Conservation (phyloP, 2,329 filamentous ascomycete genomes). For the Sporothrix humicola region DNA sequence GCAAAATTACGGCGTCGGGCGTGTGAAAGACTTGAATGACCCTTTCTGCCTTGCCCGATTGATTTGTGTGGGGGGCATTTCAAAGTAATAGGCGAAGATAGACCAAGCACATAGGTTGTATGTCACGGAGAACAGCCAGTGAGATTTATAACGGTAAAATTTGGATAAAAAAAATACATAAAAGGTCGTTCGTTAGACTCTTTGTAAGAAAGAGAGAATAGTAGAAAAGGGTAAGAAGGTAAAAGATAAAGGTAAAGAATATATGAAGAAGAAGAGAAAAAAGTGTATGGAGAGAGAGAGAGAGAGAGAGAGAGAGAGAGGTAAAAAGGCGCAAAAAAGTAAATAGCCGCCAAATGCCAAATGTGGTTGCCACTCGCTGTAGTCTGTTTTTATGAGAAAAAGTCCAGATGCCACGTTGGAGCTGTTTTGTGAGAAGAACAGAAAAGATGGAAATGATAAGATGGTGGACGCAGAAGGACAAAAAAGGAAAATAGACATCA, state of each 20-base stretch:
- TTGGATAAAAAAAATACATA: constrained; percentile 28
- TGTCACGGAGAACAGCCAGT: too few relatives aligned
- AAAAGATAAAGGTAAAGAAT: neutral
- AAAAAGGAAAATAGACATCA: constrained; percentile 2
- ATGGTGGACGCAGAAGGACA: constrained; percentile 1
- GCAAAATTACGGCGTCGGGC: too few relatives aligned
- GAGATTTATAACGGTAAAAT: neutral
- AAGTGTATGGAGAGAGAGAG: neutral
- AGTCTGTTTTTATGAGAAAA: neutral
- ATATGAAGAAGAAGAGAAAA: constrained; percentile 15
- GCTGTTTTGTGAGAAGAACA: constrained; percentile 23
- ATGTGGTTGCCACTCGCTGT: constrained; percentile 5
- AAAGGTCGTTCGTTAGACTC: constrained; percentile 35
- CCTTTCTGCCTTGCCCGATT: too few relatives aligned
- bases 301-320: too few relatives aligned
- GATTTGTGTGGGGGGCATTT: too few relatives aligned
- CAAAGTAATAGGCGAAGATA: too few relatives aligned
- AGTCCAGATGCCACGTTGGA: constrained; percentile 7
- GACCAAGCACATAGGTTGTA: too few relatives aligned
- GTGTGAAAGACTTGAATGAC: too few relatives aligned
- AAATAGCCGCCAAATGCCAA: constrained; percentile 26
- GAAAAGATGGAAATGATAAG: constrained; percentile 17
- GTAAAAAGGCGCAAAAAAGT: constrained; percentile 6
- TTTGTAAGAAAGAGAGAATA: constrained; percentile 3
- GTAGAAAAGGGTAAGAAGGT: too few relatives aligned